Conservation (phyloP, 163 green algal genomes). For the Chlorella variabilis region DNA sequence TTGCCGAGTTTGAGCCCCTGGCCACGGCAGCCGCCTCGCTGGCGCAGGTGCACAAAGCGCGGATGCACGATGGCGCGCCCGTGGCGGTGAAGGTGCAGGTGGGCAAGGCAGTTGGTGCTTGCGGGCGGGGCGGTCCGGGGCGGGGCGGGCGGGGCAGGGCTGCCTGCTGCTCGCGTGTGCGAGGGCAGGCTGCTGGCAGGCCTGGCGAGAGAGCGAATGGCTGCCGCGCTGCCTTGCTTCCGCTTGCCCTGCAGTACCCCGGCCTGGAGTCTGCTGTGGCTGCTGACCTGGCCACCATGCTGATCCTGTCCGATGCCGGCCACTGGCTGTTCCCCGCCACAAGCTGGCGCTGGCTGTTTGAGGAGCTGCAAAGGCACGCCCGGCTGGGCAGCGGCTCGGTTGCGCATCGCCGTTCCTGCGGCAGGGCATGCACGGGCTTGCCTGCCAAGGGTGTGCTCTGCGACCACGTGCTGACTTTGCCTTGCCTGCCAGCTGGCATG, state of each 20-base stretch:
- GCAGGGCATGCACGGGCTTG: neutral
- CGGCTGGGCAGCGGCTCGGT: neutral
- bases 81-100: slow-evolving; percentile 95
- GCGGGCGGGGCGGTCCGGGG: too few relatives aligned
- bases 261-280: slow-evolving; percentile 67
- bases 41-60: slow-evolving; percentile 90
- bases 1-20: slow-evolving; percentile 71
- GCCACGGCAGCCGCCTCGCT: slow-evolving; percentile 86
- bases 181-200: too few relatives aligned
- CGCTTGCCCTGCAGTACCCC: slow-evolving; percentile 73
- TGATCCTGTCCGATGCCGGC: slow-evolving; percentile 40
- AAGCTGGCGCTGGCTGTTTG: slow-evolving; percentile 72
- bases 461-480: too few relatives aligned
- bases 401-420: neutral
- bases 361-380: slow-evolving; percentile 52
- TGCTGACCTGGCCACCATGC: slow-evolving; percentile 79
- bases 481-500: too few relatives aligned
- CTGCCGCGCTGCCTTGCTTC: neutral
- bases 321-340: slow-evolving; percentile 69
- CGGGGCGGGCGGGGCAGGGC: too few relatives aligned
- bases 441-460: too few relatives aligned
- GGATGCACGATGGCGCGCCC: slow-evolving; percentile 62
- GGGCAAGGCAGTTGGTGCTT: neutral
- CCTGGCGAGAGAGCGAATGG: neutral
- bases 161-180: too few relatives aligned